A percentile compares a stretch with the other conserved stretches of the same genome.
Evolutionary conservation across 2,329 filamentous ascomycete species (phyloP).

Genomic region (Paracamarosporium sp.): DNA sequence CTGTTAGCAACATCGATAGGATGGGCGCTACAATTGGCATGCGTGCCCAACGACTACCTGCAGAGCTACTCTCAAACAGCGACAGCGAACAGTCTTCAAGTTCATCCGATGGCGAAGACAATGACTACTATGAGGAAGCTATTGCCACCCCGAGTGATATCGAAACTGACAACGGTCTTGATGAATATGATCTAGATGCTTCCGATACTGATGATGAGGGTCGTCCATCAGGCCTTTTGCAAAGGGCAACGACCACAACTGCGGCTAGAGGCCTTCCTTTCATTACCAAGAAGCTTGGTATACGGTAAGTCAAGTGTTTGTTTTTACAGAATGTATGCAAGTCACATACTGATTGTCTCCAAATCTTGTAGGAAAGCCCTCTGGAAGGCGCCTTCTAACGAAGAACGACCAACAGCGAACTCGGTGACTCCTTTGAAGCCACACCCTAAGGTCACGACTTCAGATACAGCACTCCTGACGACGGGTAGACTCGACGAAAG

Average conservation of each 20-base stretch:
- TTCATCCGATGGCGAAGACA: slow-evolving; percentile 26
- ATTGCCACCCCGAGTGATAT: slow-evolving; percentile 37
- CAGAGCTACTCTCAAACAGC: slow-evolving; percentile 63
- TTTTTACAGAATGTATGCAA: neutral
- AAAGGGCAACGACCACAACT: slow-evolving; percentile 30
- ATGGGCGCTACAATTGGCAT: slow-evolving; percentile 75
- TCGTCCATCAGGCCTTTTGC: slow-evolving; percentile 18
- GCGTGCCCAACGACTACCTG: slow-evolving; percentile 74
- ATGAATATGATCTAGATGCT: slow-evolving; percentile 44
- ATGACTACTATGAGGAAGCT: slow-evolving; percentile 36
- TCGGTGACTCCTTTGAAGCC: slow-evolving; percentile 32
- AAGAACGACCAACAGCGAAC: slow-evolving; percentile 22
- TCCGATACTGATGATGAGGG: slow-evolving; percentile 31
- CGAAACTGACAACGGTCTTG: slow-evolving; percentile 39
- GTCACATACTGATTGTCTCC: neutral
- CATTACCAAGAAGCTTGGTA: slow-evolving; percentile 32
- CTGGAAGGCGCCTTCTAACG: slow-evolving; percentile 28
- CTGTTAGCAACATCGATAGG: slow-evolving; percentile 54
- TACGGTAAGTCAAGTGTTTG: slow-evolving; percentile 17
- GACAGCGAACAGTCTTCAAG: slow-evolving; percentile 32
- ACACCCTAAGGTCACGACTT: slow-evolving; percentile 31
- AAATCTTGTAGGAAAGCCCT: slow-evolving; percentile 19
- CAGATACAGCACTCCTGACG: slow-evolving; percentile 34
- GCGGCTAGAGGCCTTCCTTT: slow-evolving; percentile 28
- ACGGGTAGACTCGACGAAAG: slow-evolving; percentile 13